Evolutionary conservation across 2,329 filamentous ascomycete genomes (phyloP).

Genomic region (Cladosporium sp.): DNA sequence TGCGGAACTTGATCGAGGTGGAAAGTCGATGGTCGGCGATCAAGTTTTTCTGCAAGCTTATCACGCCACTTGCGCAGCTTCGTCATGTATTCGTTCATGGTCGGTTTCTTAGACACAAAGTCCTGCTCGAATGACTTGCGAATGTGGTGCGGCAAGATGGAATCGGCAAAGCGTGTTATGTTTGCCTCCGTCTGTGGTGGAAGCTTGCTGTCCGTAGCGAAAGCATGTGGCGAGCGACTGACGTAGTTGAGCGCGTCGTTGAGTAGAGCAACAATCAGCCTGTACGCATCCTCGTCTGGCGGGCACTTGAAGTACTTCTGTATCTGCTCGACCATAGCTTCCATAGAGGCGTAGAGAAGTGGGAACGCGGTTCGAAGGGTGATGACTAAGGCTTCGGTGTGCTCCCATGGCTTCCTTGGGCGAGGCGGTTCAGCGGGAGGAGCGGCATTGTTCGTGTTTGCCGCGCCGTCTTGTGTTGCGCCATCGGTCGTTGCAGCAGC

Average conservation of each 20-base stretch:
- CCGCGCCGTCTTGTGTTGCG: slow-evolving; percentile 32
- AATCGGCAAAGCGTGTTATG: slow-evolving; percentile 94
- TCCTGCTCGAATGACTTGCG: slow-evolving; percentile 96
- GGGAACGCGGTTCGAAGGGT: slow-evolving; percentile 97
- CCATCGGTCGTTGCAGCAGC: slow-evolving; percentile 29
- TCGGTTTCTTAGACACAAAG: slow-evolving; percentile 92
- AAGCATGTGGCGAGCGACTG: slow-evolving; percentile 79
- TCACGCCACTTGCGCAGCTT: slow-evolving; percentile 95
- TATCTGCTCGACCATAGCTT: slow-evolving; percentile 99
- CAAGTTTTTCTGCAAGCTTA: slow-evolving; percentile 96
- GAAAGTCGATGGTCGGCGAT: slow-evolving; percentile 71
- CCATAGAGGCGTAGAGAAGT: slow-evolving; percentile 93
- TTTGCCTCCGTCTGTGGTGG: slow-evolving; percentile 90
- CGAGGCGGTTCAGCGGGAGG: slow-evolving; percentile 43
- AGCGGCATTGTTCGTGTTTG: not conserved
- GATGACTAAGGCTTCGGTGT: slow-evolving; percentile 92
- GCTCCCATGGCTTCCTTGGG: slow-evolving; percentile 86
- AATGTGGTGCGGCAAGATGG: slow-evolving; percentile 90
- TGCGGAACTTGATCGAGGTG: slow-evolving; percentile 84
- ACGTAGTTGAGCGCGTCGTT: slow-evolving; percentile 96
- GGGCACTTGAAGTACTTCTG: slow-evolving; percentile 99
- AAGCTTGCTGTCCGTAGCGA: slow-evolving; percentile 87
- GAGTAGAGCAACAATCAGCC: slow-evolving; percentile 92
- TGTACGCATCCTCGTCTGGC: slow-evolving; percentile 95
- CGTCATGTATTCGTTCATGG: slow-evolving; percentile 98